These are phyloP conservation scores for Candida tallmaniae DNA, from an alignment of 805 yeast species.

Conservation along the genomic window DNA sequence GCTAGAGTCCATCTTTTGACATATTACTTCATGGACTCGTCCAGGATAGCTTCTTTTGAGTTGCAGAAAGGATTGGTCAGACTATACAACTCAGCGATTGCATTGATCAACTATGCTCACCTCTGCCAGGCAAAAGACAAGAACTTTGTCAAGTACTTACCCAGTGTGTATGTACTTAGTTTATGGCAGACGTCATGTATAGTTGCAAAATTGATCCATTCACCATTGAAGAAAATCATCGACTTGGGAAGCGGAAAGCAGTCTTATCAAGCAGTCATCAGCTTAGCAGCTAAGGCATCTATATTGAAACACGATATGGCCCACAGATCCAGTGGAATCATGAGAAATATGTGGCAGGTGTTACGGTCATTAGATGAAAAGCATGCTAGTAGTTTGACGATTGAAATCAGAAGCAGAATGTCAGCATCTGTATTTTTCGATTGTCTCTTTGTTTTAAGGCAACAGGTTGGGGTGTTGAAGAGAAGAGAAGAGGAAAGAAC, in stretches of 20 bases:
- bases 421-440: conserved; percentile 92
- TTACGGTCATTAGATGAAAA: conserved; percentile 64
- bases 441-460: conserved; percentile 76
- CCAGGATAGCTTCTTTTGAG: conserved; percentile 50
- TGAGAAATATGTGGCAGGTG: conserved; percentile 91
- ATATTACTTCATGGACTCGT: conserved; percentile 72
- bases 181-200: conserved; percentile 93
- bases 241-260: conserved; percentile 71
- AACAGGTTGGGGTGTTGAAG: conserved; percentile 82
- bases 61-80: conserved; percentile 68
- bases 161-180: conserved; percentile 74
- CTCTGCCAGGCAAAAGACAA: conserved; percentile 55
- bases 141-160: conserved; percentile 69
- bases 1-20: conserved; percentile 80
- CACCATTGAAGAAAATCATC: conserved; percentile 60
- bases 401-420: conserved; percentile 77
- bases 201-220: conserved; percentile 72
- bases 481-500: conserved; percentile 21
- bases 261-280: conserved; percentile 62
- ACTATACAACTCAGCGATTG: conserved; percentile 75
- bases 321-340: conserved; percentile 86
- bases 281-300: conserved; percentile 71
- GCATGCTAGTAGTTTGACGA: conserved; percentile 34
- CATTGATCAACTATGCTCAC: conserved; percentile 63
- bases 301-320: conserved; percentile 90